Percentiles rank a stretch among this genome's conserved stretches.
Conservation (phyloP, 2,329 filamentous ascomycete species). For the Alternaria tenuissima region DNA sequence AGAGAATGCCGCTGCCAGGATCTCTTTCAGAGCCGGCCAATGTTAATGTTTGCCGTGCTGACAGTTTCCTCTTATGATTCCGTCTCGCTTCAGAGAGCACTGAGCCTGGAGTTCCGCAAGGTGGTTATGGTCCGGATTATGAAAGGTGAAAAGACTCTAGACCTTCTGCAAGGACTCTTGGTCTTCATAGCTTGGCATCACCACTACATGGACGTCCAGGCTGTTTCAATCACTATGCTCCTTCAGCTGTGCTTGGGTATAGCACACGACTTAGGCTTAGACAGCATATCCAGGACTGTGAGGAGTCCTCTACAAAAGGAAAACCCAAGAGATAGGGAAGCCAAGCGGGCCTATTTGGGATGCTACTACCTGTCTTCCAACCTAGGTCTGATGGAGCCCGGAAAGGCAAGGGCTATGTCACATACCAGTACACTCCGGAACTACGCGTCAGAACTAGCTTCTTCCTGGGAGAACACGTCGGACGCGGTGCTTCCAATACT, state of each 20-base stretch:
- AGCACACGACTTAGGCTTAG: constrained; percentile 42
- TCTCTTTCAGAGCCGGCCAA: constrained; percentile 42
- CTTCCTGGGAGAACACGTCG: constrained; percentile 40
- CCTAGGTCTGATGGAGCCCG: constrained; percentile 36
- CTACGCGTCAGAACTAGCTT: constrained; percentile 45
- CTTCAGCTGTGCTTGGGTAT: constrained; percentile 46
- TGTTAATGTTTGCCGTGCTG: constrained; percentile 46
- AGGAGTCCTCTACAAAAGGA: constrained; percentile 33
- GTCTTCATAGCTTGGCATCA: constrained; percentile 51
- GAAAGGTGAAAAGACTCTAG: constrained; percentile 47
- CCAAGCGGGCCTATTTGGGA: constrained; percentile 46
- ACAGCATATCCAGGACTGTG: constrained; percentile 30
- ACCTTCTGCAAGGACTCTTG: constrained; percentile 44
- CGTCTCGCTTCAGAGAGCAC: constrained; percentile 34
- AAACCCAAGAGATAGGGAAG: constrained; percentile 37
- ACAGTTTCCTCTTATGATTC: constrained; percentile 47
- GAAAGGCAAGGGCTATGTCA: constrained; percentile 34
- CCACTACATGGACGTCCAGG: constrained; percentile 48
- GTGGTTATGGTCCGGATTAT: constrained; percentile 46
- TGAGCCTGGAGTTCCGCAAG: constrained; percentile 50
- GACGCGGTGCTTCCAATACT: constrained; percentile 42
- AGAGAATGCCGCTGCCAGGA: constrained; percentile 38
- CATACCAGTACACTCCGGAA: constrained; percentile 39
- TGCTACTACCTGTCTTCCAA: constrained; percentile 47
- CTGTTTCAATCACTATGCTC: constrained; percentile 45